Base-by-base conservation (phyloP, 108 stramenopile genomes). In the Aurantiochytrium sp. region DNA sequence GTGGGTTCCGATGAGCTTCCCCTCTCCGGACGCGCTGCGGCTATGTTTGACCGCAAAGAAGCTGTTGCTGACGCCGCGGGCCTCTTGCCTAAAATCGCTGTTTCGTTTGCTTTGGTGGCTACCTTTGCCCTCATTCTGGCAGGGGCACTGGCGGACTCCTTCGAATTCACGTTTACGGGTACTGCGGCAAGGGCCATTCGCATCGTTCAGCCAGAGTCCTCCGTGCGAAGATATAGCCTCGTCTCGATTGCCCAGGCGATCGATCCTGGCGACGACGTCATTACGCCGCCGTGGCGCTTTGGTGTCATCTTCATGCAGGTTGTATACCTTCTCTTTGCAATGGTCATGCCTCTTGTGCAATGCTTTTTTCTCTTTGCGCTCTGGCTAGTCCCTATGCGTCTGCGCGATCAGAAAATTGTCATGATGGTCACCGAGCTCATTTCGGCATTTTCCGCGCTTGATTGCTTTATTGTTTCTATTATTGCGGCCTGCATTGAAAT, bases 371-470 rank as follows among this genome's bases (percentile, higher is more conserved):
- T 97, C 55, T 25, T 93, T 47, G 90, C 91, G 51, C 92, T 98
- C 19, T 95, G 97, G 87, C 28, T 95, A 5, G 69, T 91, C 10
- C 97, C 97, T 1, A 88, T 97, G 94, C 93, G 89, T 23, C 60
- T 94, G 45, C 71, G 60, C 47, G 72, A 47, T 5, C 96, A 96
- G 76, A 90, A 95, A 47, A 89, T 92, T 45, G 89, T 95, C 12
- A 92, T 96, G 28, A 64, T 95, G 44, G 55, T 96, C 60, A 95
- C 95, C 43, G 97, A 97, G 90, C 92, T 97, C 19, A 89, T 60
- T 2, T 91, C 95, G 76, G 96, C 96, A 21, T 97, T 96, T 96
- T 94, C 95, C 51, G 96, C 96, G 4, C 89, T 97, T 43, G 97
- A 97, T 73, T 96, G 97, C 10, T 97, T 97, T 89, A 90, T 95